Conservation (phyloP, 1,284 basidiomycete species). For the Pyrrhoderma lamaoense region DNA sequence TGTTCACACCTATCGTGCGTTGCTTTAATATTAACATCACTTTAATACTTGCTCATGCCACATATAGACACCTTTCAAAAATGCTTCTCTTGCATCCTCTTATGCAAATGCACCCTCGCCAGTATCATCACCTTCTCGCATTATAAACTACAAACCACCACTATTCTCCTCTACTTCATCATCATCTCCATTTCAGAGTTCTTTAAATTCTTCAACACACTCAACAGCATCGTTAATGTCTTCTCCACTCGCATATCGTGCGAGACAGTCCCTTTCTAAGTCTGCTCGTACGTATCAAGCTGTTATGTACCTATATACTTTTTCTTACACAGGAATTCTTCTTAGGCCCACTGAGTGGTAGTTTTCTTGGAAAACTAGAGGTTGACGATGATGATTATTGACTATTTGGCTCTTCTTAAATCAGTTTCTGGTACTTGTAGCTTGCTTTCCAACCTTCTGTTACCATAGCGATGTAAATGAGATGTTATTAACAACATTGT, state of each 20-base stretch:
- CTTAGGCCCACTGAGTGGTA: constrained; percentile 11
- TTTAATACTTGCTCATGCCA: neutral
- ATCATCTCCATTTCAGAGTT: constrained; percentile 12
- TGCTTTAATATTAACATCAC: neutral
- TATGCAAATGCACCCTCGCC: constrained; percentile 14
- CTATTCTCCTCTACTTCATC: constrained; percentile 2
- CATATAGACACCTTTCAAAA: neutral
- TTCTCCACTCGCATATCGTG: constrained; percentile 17
- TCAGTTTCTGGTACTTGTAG: neutral
- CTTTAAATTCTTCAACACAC: constrained; percentile 14
- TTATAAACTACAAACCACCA: constrained; percentile 7
- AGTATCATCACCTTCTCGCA: constrained; percentile 13
- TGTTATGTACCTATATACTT: too few relatives aligned
- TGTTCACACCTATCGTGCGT: constrained; percentile 9
- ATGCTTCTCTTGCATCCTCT: constrained; percentile 1
- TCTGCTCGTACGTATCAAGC: constrained; percentile 9
- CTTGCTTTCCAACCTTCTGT: neutral
- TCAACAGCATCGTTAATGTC: constrained; percentile 13
- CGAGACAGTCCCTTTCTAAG: constrained; percentile 2
- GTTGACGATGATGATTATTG: constrained; percentile 15
- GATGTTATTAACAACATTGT: too few relatives aligned
- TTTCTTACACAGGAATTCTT: neutral
- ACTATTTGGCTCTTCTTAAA: neutral
- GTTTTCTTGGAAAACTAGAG: constrained; percentile 14
- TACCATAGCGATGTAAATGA: too few relatives aligned